These are phyloP conservation scores for Apostasia shenzhenica DNA, from an alignment of 106 monocot species.

Conservation along the genomic window DNA sequence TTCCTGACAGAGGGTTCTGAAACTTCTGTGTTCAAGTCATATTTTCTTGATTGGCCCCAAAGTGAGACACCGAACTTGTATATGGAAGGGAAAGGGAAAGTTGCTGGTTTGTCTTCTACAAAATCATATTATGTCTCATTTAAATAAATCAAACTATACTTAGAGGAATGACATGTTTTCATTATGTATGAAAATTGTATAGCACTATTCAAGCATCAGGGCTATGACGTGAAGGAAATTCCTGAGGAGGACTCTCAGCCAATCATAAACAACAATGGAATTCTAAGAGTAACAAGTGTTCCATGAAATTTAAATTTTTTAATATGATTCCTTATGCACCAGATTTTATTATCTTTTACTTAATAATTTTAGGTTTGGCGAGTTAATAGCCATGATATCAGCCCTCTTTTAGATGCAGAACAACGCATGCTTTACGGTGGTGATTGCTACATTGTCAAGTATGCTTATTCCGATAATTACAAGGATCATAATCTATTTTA, in stretches of 20 bases:
- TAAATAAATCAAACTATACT: not conserved
- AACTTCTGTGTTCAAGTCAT: slow-evolving; percentile 38
- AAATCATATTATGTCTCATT: not conserved
- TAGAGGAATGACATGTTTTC: not conserved
- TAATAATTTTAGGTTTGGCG: slow-evolving; percentile 35
- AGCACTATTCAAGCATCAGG: slow-evolving; percentile 57
- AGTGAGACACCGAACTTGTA: slow-evolving; percentile 26
- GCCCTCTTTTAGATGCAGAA: slow-evolving; percentile 20
- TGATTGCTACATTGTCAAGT: slow-evolving; percentile 47
- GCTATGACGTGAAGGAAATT: slow-evolving; percentile 46
- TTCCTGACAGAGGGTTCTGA: slow-evolving; percentile 48
- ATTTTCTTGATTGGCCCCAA: slow-evolving; percentile 43
- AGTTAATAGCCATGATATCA: slow-evolving; percentile 21
- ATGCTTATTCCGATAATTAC: slow-evolving; percentile 20
- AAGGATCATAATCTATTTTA: slow-evolving; percentile 35
- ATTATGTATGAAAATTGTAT: not conserved
- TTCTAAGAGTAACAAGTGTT: slow-evolving; percentile 27
- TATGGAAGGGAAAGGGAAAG: slow-evolving; percentile 49
- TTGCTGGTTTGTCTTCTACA: slow-evolving; percentile 33
- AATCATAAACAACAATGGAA: slow-evolving; percentile 27
- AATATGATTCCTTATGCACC: not conserved
- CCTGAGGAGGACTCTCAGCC: slow-evolving; percentile 27
- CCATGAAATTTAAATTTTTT: slow-evolving; percentile 1
- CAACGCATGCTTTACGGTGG: slow-evolving; percentile 38
- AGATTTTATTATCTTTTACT: not conserved